A percentile compares a stretch with the other conserved stretches of the same genome.
Evolutionary conservation across 345 rosid genomes (phyloP).

Genomic region (Noccaea bulbosa): DNA sequence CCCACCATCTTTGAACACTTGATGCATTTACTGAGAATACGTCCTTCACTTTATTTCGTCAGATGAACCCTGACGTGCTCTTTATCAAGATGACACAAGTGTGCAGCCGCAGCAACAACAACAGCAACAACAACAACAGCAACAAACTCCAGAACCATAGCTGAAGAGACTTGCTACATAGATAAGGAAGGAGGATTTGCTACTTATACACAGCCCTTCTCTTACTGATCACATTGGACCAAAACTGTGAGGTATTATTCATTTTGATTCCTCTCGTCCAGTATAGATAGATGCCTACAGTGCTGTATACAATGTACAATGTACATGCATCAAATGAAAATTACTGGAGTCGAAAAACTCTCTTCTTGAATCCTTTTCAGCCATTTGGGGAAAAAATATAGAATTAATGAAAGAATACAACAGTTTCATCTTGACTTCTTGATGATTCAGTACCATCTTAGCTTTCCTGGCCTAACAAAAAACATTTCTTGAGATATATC

Average conservation of each 20-base stretch:
- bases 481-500: not conserved
- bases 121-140: too few species aligned
- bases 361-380: not conserved
- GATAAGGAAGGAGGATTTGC: not conserved
- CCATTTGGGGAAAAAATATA: not conserved
- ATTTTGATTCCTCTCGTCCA: not conserved
- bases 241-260: not conserved
- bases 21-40: too few species aligned
- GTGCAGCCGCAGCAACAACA: too few species aligned
- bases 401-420: not conserved
- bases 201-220: too few species aligned
- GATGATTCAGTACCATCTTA: not conserved
- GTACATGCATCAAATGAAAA: not conserved
- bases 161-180: not conserved
- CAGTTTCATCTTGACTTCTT: not conserved
- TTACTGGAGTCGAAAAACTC: not conserved
- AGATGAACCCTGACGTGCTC: too few species aligned
- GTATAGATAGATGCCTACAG: not conserved
- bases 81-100: too few species aligned
- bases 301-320: not conserved
- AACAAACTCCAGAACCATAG: too few species aligned
- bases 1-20: too few species aligned
- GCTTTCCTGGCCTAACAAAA: not conserved
- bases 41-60: too few species aligned
- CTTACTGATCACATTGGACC: not conserved